A percentile compares a stretch with the other conserved stretches of the same genome.
These are phyloP conservation scores for Periconia digitata DNA, from an alignment of 2,329 filamentous ascomycete genomes.

Conservation along the genomic window DNA sequence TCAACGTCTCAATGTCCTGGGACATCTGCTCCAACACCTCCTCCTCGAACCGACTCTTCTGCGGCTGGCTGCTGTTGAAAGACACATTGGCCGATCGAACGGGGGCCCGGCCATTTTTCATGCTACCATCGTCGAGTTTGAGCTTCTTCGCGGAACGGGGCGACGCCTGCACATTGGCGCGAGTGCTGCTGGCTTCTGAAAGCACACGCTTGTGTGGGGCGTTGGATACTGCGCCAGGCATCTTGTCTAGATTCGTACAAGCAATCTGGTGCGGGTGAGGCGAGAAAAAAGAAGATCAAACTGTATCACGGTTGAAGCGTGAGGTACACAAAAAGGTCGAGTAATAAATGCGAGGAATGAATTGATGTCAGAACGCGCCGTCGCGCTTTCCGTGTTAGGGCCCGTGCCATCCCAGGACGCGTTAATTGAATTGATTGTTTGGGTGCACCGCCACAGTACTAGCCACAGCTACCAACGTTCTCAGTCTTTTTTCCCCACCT, in stretches of 20 bases:
- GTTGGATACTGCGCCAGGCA: constrained; percentile 36
- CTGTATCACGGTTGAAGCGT: not conserved
- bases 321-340: constrained; percentile 8
- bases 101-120: constrained; percentile 62
- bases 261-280: constrained; percentile 3
- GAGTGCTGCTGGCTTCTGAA: constrained; percentile 48
- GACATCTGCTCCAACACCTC: constrained; percentile 95
- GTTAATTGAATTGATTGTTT: constrained; percentile 1
- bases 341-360: constrained; percentile 14
- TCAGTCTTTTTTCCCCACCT: too few relatives aligned
- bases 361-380: constrained; percentile 31
- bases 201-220: constrained; percentile 51
- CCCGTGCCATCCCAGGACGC: constrained; percentile 25
- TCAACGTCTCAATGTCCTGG: constrained; percentile 85
- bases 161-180: constrained; percentile 47
- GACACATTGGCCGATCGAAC: constrained; percentile 64
- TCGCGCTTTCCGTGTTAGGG: constrained; percentile 23
- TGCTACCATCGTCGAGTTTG: constrained; percentile 67
- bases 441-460: not conserved
- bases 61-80: constrained; percentile 68
- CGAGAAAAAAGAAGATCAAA: not conserved
- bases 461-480: too few relatives aligned
- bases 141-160: constrained; percentile 72
- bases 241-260: constrained; percentile 13
- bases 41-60: constrained; percentile 88